These are phyloP conservation scores for Jamesozyma rosinii DNA, from an alignment of 805 yeast genomes.

Conservation along the genomic window DNA sequence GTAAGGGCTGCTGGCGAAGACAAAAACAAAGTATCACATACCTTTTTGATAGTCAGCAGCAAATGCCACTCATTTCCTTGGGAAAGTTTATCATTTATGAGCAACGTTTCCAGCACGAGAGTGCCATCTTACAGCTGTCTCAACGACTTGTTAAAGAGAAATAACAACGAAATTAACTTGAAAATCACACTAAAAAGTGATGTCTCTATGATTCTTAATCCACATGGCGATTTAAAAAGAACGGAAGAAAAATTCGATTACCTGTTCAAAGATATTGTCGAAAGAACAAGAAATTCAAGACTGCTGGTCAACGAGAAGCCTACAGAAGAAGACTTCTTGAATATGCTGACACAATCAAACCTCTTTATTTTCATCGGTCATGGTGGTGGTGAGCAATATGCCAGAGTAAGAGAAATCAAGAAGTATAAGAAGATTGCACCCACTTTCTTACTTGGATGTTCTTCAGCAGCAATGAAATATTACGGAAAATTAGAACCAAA, in stretches of 20 bases:
- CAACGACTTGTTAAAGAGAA: conserved; percentile 24
- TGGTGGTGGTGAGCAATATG: conserved; percentile 89
- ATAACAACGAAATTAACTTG: conserved; percentile 8
- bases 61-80: conserved; percentile 71
- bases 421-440: conserved; percentile 42
- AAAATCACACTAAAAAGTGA: conserved; percentile 18
- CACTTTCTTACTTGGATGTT: conserved; percentile 73
- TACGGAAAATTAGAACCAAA: conserved; percentile 58
- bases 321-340: conserved; percentile 41
- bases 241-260: conserved; percentile 53
- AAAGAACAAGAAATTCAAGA: conserved; percentile 35
- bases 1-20: conserved; percentile 1
- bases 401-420: conserved; percentile 47
- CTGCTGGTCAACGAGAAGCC: conserved; percentile 53
- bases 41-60: conserved; percentile 61
- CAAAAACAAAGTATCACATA: conserved; percentile 36
- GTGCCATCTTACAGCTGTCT: conserved; percentile 57
- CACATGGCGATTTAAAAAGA: conserved; percentile 62
- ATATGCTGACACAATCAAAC: conserved; percentile 35
- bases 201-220: conserved; percentile 69
- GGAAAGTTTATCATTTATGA: conserved; percentile 66
- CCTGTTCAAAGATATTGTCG: conserved; percentile 30
- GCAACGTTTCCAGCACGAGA: conserved; percentile 52
- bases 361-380: conserved; percentile 82
- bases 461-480: conserved; percentile 61